A percentile compares a stretch with the other conserved stretches of the same genome.
These are phyloP conservation scores for Diutina ranongensis DNA, from an alignment of 1,139 yeast genomes.

Conservation along the genomic window DNA sequence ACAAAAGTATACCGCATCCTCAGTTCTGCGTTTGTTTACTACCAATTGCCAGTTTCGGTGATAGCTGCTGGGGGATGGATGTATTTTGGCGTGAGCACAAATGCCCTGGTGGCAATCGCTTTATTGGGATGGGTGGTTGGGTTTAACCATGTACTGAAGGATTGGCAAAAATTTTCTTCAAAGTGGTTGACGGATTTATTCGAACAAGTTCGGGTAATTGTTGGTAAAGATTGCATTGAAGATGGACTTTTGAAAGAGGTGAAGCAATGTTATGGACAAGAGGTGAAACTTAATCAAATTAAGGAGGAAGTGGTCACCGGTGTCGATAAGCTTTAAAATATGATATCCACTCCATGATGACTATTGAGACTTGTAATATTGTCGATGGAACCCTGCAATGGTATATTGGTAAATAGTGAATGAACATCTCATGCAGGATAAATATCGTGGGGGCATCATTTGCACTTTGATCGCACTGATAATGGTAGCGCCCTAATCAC, in stretches of 20 bases:
- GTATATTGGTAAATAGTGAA: too few species aligned
- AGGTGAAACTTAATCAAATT: not conserved
- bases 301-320: not conserved
- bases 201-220: slow-evolving; percentile 27
- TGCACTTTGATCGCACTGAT: too few species aligned
- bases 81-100: slow-evolving; percentile 23
- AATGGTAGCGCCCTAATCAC: not conserved
- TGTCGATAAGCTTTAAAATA: not conserved
- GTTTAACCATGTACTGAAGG: slow-evolving; percentile 29
- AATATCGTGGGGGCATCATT: too few species aligned
- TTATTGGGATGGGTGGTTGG: slow-evolving; percentile 34
- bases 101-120: slow-evolving; percentile 24
- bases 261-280: slow-evolving; percentile 11
- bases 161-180: slow-evolving; percentile 22
- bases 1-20: slow-evolving; percentile 25
- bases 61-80: slow-evolving; percentile 23
- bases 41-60: slow-evolving; percentile 29
- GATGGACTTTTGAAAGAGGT: slow-evolving; percentile 28
- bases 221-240: slow-evolving; percentile 23
- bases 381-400: too few species aligned
- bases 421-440: too few species aligned
- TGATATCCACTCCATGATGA: too few species aligned
- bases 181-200: slow-evolving; percentile 21
- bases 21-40: slow-evolving; percentile 21
- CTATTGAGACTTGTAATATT: too few species aligned